phyloP scores from a whole-genome alignment of 148 eudicot species.

The Dysphania ambrosioides region DNA sequence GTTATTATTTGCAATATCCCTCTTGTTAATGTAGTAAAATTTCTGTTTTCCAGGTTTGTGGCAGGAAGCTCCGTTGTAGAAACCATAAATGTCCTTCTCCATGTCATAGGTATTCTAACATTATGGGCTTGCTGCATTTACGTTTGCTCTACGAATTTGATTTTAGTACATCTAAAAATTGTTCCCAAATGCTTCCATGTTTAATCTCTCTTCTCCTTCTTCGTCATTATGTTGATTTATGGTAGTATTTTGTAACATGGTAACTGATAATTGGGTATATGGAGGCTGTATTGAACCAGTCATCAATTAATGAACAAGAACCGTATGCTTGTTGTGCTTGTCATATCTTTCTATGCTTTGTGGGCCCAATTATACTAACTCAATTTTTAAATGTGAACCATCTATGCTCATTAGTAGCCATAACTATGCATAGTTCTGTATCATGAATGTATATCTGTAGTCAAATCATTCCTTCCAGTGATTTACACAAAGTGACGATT shows the following conservation, averaged over 20 bases:
- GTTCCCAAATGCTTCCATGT: not conserved
- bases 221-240: not conserved
- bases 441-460: slow-evolving; percentile 5
- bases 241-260: not conserved
- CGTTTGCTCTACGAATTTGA: not conserved
- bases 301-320: not conserved
- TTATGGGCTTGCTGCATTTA: not conserved
- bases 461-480: not conserved
- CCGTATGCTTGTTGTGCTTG: not conserved
- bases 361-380: not conserved
- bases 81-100: slow-evolving; percentile 98
- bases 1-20: not conserved
- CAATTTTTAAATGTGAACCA: not conserved
- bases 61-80: slow-evolving; percentile 83
- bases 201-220: not conserved
- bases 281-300: not conserved
- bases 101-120: slow-evolving; percentile 73
- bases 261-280: not conserved
- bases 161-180: not conserved
- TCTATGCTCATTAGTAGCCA: not conserved
- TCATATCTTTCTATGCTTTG: not conserved
- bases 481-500: not conserved
- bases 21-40: slow-evolving; percentile 13
- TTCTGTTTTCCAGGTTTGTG: slow-evolving; percentile 64
- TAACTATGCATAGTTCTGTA: not conserved